A percentile compares a stretch with the other conserved stretches of the same genome.
phyloP scores from a whole-genome alignment of 139 green algal genomes.

The Parachlorella kessleri region DNA sequence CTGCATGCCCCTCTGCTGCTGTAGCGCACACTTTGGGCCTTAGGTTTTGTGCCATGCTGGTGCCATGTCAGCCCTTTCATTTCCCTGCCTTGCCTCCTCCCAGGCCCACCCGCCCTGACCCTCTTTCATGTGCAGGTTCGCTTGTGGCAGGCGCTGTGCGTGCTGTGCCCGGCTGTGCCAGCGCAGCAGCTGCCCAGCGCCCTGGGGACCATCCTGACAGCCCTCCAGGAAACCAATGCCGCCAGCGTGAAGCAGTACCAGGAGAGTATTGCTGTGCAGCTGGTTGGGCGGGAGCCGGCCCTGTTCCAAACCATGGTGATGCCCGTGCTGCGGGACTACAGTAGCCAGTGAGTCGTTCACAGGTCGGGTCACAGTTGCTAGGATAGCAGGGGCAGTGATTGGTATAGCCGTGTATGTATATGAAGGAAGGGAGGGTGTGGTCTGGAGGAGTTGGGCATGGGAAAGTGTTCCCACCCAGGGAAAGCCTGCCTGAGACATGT shows the following conservation, averaged over 20 bases:
- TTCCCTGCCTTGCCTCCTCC: too few species aligned
- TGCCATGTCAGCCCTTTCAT: too few species aligned
- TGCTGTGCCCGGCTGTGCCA: conserved; percentile 48
- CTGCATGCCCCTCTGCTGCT: neutral
- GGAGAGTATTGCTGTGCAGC: conserved; percentile 56
- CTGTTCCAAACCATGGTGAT: conserved; percentile 53
- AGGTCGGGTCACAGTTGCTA: too few species aligned
- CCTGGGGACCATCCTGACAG: conserved; percentile 32
- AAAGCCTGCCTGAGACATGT: too few species aligned
- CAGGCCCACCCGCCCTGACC: neutral
- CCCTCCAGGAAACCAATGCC: conserved; percentile 43
- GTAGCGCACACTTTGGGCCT: too few species aligned
- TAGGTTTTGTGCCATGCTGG: too few species aligned
- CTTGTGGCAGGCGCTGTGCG: conserved; percentile 65
- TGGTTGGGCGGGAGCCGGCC: conserved; percentile 33
- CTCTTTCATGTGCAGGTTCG: conserved; percentile 39
- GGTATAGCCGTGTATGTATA: too few species aligned
- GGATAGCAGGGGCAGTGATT: too few species aligned
- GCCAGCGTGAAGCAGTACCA: conserved; percentile 76
- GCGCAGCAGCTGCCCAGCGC: neutral
- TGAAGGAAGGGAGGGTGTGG: too few species aligned
- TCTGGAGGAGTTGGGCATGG: too few species aligned
- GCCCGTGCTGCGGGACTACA: conserved; percentile 49
- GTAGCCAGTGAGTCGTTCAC: conserved; percentile 3
- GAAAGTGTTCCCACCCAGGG: too few species aligned